Evolutionary conservation across 169 alveolate species (phyloP).

Genomic region (Plasmodium knowlesi): DNA sequence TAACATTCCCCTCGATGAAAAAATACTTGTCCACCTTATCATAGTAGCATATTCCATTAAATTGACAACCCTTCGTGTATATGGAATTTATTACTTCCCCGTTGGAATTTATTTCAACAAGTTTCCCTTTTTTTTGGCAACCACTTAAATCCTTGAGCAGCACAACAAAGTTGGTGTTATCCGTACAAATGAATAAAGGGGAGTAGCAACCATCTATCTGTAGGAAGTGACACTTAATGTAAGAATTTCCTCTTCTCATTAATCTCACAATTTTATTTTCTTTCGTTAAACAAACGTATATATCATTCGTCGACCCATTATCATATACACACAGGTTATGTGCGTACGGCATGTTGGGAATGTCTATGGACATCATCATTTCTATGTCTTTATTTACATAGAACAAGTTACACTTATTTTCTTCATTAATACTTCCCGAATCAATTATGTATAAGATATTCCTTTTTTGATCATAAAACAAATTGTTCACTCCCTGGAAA

Average conservation of each 20-base stretch:
- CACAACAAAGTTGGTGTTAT: conserved; percentile 47
- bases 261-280: conserved; percentile 66
- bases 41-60: conserved; percentile 74
- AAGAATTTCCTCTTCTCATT: conserved; percentile 61
- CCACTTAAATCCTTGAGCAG: conserved; percentile 75
- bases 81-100: conserved; percentile 59
- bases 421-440: conserved; percentile 71
- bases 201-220: conserved; percentile 54
- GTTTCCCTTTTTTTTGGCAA: conserved; percentile 37
- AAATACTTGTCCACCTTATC: conserved; percentile 37
- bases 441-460: conserved; percentile 53
- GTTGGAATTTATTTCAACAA: conserved; percentile 46
- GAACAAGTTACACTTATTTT: conserved; percentile 50
- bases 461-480: conserved; percentile 23
- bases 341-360: conserved; percentile 23
- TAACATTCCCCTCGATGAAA: conserved; percentile 53
- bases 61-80: conserved; percentile 40
- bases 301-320: conserved; percentile 3
- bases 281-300: conserved; percentile 66
- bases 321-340: conserved; percentile 62
- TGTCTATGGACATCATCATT: conserved; percentile 45
- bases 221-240: conserved; percentile 29
- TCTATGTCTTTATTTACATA: conserved; percentile 71
- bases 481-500: conserved; percentile 33
- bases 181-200: conserved; percentile 59